These are phyloP conservation scores for Xanthoconium stramineum DNA, from an alignment of 768 basidiomycete genomes.

Conservation along the genomic window DNA sequence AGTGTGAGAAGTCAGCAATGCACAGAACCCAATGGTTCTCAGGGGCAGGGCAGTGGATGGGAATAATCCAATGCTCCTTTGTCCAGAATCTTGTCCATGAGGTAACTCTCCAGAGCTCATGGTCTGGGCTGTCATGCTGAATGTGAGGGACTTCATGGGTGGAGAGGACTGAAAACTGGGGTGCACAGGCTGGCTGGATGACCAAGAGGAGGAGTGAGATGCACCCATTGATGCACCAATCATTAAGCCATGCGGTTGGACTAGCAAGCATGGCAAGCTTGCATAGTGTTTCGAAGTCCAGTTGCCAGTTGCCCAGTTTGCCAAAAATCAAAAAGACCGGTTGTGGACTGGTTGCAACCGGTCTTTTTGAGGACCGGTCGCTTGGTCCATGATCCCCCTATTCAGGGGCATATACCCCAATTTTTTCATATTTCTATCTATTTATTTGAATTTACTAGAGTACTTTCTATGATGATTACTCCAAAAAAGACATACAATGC, in stretches of 20 bases:
- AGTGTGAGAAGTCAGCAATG: conserved; percentile 1
- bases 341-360: too few species aligned
- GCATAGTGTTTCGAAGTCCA: too few species aligned
- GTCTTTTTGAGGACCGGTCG: too few species aligned
- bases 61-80: conserved; percentile 34
- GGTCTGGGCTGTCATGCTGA: neutral
- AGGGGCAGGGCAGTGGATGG: conserved; percentile 28
- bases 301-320: too few species aligned
- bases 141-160: conserved; percentile 6
- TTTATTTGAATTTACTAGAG: too few species aligned
- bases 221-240: conserved; percentile 17
- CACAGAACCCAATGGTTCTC: conserved; percentile 35
- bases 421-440: too few species aligned
- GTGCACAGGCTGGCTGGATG: neutral
- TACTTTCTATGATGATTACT: too few species aligned
- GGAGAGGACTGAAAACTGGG: neutral
- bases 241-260: conserved; percentile 5
- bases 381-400: too few species aligned
- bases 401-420: too few species aligned
- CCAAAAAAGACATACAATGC: too few species aligned
- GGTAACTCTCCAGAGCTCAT: conserved; percentile 21
- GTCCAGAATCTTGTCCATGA: neutral
- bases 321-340: too few species aligned
- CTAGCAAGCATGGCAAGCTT: conserved; percentile 8
- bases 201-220: conserved; percentile 2